These are phyloP conservation scores for Drechslerella dactyloides DNA, from an alignment of 2,329 filamentous ascomycete species.

Conservation along the genomic window DNA sequence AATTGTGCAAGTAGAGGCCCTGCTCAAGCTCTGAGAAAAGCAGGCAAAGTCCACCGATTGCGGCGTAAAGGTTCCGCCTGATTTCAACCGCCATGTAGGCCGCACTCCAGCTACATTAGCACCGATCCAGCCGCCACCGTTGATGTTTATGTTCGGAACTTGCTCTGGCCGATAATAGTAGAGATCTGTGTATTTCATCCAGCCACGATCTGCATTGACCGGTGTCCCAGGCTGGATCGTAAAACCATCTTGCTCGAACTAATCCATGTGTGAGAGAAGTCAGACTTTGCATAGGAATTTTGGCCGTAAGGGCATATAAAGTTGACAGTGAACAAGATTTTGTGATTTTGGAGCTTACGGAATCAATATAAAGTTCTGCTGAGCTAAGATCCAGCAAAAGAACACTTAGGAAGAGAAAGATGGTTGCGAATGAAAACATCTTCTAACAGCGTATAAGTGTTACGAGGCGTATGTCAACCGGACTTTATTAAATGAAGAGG, in stretches of 20 bases:
- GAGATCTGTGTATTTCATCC: neutral
- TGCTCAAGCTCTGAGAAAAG: neutral
- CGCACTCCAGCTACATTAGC: neutral
- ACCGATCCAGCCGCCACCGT: slow-evolving; percentile 2
- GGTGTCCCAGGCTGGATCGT: neutral
- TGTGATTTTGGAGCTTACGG: neutral
- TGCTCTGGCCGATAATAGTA: neutral
- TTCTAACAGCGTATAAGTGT: too few relatives aligned
- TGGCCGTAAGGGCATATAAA: too few relatives aligned
- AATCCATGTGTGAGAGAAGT: too few relatives aligned
- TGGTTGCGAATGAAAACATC: neutral
- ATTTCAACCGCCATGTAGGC: neutral
- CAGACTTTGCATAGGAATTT: too few relatives aligned
- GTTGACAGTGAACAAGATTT: too few relatives aligned
- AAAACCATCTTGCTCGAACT: slow-evolving; percentile 4
- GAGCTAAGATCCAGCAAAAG: neutral
- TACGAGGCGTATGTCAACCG: too few relatives aligned
- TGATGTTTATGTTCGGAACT: neutral
- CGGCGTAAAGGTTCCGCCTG: neutral
- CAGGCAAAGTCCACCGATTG: neutral
- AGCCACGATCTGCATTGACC: neutral
- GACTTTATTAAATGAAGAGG: too few relatives aligned
- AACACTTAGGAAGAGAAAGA: neutral
- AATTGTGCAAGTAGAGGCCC: neutral
- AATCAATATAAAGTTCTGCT: neutral